Conservation (phyloP, 208 protist species). For the Wallacemonas sp. region DNA sequence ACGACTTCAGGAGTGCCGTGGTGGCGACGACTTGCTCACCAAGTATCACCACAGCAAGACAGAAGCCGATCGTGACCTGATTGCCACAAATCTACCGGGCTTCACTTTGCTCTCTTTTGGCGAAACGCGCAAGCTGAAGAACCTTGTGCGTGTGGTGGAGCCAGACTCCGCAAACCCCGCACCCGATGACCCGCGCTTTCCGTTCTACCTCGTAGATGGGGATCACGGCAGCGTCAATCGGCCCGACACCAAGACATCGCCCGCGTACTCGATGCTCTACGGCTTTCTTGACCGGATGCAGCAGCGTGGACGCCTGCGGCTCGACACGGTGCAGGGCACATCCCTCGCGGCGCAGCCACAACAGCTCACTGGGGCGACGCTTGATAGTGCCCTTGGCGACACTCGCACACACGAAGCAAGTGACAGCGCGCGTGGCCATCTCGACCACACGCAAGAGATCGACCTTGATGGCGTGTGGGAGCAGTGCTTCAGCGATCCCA, state of each 20-base stretch:
- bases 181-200: constrained; percentile 50
- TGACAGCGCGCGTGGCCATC: neutral
- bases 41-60: neutral
- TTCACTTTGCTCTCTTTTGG: constrained; percentile 49
- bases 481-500: neutral
- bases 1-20: constrained; percentile 14
- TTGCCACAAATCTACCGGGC: constrained; percentile 2
- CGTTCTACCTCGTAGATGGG: constrained; percentile 53
- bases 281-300: constrained; percentile 57
- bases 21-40: constrained; percentile 18
- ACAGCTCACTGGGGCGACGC: neutral
- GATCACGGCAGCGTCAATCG: constrained; percentile 58
- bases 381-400: neutral
- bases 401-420: too few species aligned
- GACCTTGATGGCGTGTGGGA: neutral
- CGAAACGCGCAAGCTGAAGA: constrained; percentile 52
- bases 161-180: constrained; percentile 61
- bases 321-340: neutral
- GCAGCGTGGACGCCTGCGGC: constrained; percentile 30
- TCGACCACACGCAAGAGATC: neutral
- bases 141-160: constrained; percentile 54
- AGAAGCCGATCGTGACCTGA: neutral
- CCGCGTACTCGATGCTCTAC: constrained; percentile 59
- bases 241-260: constrained; percentile 51
- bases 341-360: neutral